Conservation (phyloP, 495 filamentous ascomycete species). For the Trichoderma asperelloides region DNA sequence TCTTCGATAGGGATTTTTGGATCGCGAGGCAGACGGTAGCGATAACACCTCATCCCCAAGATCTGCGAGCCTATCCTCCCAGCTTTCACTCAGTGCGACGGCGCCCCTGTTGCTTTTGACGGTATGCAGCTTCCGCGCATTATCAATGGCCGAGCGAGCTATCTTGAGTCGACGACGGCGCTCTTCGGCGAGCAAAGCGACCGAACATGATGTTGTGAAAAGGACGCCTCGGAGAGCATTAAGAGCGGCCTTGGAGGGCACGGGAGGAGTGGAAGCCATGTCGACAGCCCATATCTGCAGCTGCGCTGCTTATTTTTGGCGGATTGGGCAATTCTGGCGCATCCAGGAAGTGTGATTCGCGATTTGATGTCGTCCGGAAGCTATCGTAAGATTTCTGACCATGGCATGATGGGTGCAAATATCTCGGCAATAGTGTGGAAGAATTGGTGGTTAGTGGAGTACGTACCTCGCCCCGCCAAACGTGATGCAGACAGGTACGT, state of each 20-base stretch:
- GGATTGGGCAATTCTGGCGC: not conserved
- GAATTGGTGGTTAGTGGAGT: not conserved
- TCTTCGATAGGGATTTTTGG: not conserved
- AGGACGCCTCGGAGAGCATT: slow-evolving; percentile 43
- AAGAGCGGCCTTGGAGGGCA: slow-evolving; percentile 46
- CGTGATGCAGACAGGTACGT: not conserved
- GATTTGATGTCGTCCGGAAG: not conserved
- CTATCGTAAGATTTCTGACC: slow-evolving; percentile 5
- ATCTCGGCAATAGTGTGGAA: not conserved
- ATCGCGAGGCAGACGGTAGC: not conserved
- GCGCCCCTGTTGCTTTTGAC: slow-evolving; percentile 6
- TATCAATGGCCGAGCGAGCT: slow-evolving; percentile 33
- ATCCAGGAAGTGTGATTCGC: not conserved
- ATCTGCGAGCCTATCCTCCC: not conserved
- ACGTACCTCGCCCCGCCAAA: slow-evolving; percentile 6
- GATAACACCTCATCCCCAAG: not conserved
- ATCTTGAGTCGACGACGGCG: slow-evolving; percentile 41
- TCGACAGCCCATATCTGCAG: slow-evolving; percentile 8
- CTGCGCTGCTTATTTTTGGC: not conserved
- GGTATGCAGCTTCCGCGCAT: slow-evolving; percentile 19
- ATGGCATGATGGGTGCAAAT: not conserved
- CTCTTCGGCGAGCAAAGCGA: slow-evolving; percentile 45
- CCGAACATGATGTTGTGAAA: slow-evolving; percentile 43
- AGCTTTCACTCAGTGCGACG: not conserved
- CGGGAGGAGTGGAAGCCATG: slow-evolving; percentile 28